These are phyloP conservation scores for Aspergillus sp. DNA, from an alignment of 2,329 filamentous ascomycete genomes.

Conservation along the genomic window DNA sequence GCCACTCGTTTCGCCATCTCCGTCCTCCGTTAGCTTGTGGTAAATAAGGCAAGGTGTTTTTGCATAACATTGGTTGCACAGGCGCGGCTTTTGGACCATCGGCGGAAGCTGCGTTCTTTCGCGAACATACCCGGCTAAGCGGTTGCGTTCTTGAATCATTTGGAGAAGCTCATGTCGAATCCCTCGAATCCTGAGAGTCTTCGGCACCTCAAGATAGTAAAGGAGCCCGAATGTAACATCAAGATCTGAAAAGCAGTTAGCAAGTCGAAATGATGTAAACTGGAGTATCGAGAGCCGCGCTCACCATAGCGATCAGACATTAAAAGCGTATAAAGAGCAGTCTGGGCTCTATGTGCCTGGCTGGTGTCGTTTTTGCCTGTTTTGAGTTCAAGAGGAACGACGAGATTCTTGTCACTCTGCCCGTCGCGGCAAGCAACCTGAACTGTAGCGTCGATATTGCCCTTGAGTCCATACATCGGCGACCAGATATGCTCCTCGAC, in stretches of 20 bases:
- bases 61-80: conserved; percentile 82
- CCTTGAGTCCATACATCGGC: conserved; percentile 92
- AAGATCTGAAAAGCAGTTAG: conserved; percentile 50
- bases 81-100: conserved; percentile 72
- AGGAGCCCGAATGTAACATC: conserved; percentile 82
- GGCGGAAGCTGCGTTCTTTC: conserved; percentile 73
- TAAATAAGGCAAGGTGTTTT: conserved; percentile 88
- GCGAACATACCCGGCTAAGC: conserved; percentile 74
- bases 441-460: conserved; percentile 94
- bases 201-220: conserved; percentile 89
- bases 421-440: conserved; percentile 73
- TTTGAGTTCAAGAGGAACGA: conserved; percentile 91
- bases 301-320: conserved; percentile 79
- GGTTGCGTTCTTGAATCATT: conserved; percentile 94
- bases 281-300: conserved; percentile 9
- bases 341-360: conserved; percentile 81
- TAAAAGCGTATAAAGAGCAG: conserved; percentile 83
- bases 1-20: conserved; percentile 69
- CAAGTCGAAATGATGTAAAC: neutral
- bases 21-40: conserved; percentile 79
- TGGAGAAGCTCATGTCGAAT: conserved; percentile 82
- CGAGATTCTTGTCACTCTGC: conserved; percentile 57
- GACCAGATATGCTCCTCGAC: conserved; percentile 99
- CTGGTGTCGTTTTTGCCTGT: conserved; percentile 75
- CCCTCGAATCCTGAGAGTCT: conserved; percentile 74